Percentiles rank a stretch among this genome's conserved stretches.
These are phyloP conservation scores for Blepharisma undulans DNA, from an alignment of 169 alveolate genomes.

Conservation along the genomic window DNA sequence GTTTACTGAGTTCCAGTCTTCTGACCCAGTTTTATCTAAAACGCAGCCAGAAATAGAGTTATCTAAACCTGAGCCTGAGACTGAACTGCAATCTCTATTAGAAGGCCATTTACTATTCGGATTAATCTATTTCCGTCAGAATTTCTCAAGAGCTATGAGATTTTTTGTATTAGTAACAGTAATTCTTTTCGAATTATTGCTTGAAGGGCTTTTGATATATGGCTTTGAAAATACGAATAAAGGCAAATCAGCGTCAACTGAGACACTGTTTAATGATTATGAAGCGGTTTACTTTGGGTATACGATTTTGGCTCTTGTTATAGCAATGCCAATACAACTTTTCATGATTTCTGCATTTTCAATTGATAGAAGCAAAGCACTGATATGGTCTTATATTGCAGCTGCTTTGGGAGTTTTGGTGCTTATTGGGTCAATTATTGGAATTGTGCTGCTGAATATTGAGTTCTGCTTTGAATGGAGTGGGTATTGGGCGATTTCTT, in stretches of 20 bases:
- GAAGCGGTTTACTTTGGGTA: not conserved
- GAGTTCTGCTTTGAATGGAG: not conserved
- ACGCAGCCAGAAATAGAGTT: too few relatives aligned
- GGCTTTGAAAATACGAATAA: not conserved
- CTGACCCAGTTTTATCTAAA: too few relatives aligned
- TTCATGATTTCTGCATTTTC: not conserved
- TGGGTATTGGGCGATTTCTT: not conserved
- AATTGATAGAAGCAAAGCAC: not conserved
- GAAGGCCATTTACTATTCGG: constrained; percentile 26
- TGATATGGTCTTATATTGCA: not conserved
- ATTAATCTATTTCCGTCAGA: not conserved
- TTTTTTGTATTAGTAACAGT: not conserved
- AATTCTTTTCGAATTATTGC: not conserved
- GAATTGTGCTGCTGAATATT: not conserved
- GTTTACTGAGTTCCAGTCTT: too few relatives aligned
- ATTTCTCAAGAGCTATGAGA: not conserved
- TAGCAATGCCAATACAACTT: not conserved
- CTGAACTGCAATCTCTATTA: not conserved
- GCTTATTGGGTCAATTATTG: not conserved
- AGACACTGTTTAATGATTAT: not conserved
- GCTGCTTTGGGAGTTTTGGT: not conserved
- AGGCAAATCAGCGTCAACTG: not conserved
- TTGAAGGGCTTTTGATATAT: not conserved
- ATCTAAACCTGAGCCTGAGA: not conserved
- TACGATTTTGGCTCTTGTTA: not conserved